A percentile compares a stretch with the other conserved stretches of the same genome.
These are phyloP conservation scores for Floccularia luteovirens DNA, from an alignment of 768 basidiomycete species.

Conservation along the genomic window DNA sequence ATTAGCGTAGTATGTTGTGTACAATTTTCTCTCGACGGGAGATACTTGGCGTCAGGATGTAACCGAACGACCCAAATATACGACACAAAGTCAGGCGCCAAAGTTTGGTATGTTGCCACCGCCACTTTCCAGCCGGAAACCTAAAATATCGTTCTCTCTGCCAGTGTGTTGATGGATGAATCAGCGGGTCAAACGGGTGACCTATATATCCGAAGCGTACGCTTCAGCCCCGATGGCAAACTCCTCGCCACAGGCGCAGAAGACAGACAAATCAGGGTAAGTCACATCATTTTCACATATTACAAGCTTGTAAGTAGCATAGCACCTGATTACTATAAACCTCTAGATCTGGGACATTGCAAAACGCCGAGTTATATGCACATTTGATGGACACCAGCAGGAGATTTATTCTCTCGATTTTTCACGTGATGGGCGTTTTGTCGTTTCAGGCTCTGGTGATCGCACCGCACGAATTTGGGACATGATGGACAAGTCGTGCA, in stretches of 20 bases:
- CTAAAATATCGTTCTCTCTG: not conserved
- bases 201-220: slow-evolving; percentile 88
- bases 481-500: slow-evolving; percentile 27
- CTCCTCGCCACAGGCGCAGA: slow-evolving; percentile 93
- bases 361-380: slow-evolving; percentile 59
- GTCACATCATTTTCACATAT: slow-evolving; percentile 30
- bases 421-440: slow-evolving; percentile 66
- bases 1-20: slow-evolving; percentile 75
- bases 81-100: slow-evolving; percentile 81
- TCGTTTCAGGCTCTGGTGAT: slow-evolving; percentile 86
- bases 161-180: slow-evolving; percentile 74
- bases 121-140: slow-evolving; percentile 9
- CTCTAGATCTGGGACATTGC: slow-evolving; percentile 92
- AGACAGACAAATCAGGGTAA: slow-evolving; percentile 85
- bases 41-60: slow-evolving; percentile 86
- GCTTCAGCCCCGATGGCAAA: slow-evolving; percentile 92
- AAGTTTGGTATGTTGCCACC: slow-evolving; percentile 85
- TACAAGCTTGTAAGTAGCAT: no score
- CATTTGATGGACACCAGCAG: slow-evolving; percentile 80
- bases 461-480: slow-evolving; percentile 43
- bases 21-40: slow-evolving; percentile 89
- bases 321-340: no score
- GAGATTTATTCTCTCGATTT: slow-evolving; percentile 94
- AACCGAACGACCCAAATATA: slow-evolving; percentile 94
- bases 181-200: slow-evolving; percentile 67